Conservation (phyloP, 495 filamentous ascomycete species). For the Xylaria grammica region DNA sequence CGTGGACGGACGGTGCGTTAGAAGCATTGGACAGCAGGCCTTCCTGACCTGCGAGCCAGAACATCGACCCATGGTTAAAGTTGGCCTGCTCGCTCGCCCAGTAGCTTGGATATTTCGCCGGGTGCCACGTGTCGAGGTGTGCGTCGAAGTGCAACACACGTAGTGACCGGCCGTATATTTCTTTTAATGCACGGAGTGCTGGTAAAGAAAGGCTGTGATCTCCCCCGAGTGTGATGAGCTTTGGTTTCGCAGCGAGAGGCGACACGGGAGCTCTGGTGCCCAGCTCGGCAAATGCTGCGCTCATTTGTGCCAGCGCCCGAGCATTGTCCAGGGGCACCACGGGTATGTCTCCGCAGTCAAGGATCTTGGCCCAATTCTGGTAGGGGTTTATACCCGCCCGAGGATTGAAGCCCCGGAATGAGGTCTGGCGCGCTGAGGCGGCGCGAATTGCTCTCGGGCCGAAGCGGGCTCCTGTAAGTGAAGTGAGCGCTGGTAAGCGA, state of each 20-base stretch:
- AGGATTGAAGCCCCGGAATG: slow-evolving; percentile 77
- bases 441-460: slow-evolving; percentile 82
- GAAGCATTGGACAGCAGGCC: slow-evolving; percentile 58
- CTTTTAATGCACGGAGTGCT: slow-evolving; percentile 72
- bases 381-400: slow-evolving; percentile 81
- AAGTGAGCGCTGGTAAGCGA: neutral
- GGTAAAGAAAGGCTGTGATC: slow-evolving; percentile 82
- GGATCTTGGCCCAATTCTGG: slow-evolving; percentile 69
- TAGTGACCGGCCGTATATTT: slow-evolving; percentile 71
- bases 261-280: slow-evolving; percentile 40
- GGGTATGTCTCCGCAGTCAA: slow-evolving; percentile 87
- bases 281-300: slow-evolving; percentile 66
- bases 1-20: slow-evolving; percentile 69
- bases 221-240: slow-evolving; percentile 78
- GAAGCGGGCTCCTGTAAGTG: slow-evolving; percentile 69
- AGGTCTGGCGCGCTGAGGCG: slow-evolving; percentile 73
- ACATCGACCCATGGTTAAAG: slow-evolving; percentile 87
- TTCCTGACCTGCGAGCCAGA: slow-evolving; percentile 79
- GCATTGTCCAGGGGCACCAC: slow-evolving; percentile 79
- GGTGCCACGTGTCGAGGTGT: slow-evolving; percentile 85
- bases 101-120: slow-evolving; percentile 73
- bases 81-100: slow-evolving; percentile 72
- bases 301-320: slow-evolving; percentile 78
- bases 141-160: slow-evolving; percentile 86
- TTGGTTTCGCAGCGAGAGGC: slow-evolving; percentile 51